Base-by-base conservation (phyloP, 1,284 basidiomycete species). In the Tranzscheliella williamsii region DNA sequence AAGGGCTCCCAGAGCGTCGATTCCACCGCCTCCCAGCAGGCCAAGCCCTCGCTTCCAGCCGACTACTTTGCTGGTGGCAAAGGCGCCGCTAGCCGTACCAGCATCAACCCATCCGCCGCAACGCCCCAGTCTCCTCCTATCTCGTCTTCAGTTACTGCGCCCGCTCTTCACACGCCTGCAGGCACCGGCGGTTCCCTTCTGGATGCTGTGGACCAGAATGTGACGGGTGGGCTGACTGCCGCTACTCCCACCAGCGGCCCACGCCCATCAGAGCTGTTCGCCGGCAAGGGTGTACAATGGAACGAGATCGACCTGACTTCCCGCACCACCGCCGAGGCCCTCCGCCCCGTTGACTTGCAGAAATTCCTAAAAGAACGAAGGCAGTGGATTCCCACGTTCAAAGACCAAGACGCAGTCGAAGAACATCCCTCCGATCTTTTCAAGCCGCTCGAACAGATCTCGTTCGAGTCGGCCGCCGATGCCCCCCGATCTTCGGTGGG, bases 261-360 rank as follows among this genome's bases (percentile, higher is more conserved):
- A n/a, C 54, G 58, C 15, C 70, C 70, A 2, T 67, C 64, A 13
- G 70, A 72, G 23, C 48, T 68, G 20, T 72, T 70, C 33, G 70
- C 67, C 12, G 70, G 67, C 29, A 70, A 70, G 36, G 70, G 67
- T 23, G 60, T 72, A 18, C 53, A 66, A 36, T 72, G 70, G 70
- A 48, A 68, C n/a, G 36, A 55, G 35, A 51, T 67, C 38, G 56
- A 60, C 12, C 62, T 72, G 42, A 64, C 61, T 38, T 33, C 54
- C 39, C 30, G 48, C 39, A 35, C 41, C 49, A 50, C 47, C 18
- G 38, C 52, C 9, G 18, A 50, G 29, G 34, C 42, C 36, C 47
- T 29, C 23, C 40, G 32, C 21, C 31, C 23, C 22, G 36, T 58
- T 26, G 65, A 72, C 29, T 49, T 72, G 45, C 57, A 72, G 24